A percentile compares a stretch with the other conserved stretches of the same genome.
Conservation (phyloP, 202 grass and related monocot genomes). For the Thinopyrum obtusiflorum region DNA sequence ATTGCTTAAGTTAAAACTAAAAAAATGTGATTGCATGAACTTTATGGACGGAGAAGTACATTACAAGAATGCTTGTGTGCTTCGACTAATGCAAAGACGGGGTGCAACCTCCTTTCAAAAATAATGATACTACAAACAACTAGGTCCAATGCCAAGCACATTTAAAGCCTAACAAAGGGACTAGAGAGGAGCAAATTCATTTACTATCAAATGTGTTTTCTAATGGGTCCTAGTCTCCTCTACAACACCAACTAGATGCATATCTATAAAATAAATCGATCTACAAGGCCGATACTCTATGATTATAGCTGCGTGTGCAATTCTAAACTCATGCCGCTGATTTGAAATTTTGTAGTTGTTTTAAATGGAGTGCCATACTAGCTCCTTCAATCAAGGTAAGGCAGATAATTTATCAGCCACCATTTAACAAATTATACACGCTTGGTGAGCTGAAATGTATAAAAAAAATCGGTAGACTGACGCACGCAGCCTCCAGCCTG, state of each 20-base stretch:
- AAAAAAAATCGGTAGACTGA: not conserved
- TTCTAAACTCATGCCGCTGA: not conserved
- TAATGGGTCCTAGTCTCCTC: not conserved
- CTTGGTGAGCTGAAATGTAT: conserved; percentile 2
- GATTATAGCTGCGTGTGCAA: not conserved
- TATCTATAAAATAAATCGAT: not conserved
- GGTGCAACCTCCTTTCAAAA: too few relatives aligned
- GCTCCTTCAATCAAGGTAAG: conserved; percentile 9
- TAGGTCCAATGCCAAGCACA: not conserved
- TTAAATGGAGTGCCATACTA: not conserved
- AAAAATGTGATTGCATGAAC: too few relatives aligned
- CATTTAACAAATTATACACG: conserved; percentile 23
- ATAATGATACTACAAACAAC: not conserved
- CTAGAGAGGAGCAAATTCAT: not conserved
- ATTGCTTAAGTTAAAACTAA: too few relatives aligned
- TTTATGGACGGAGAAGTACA: too few relatives aligned
- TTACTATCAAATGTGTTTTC: not conserved
- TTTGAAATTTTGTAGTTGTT: not conserved
- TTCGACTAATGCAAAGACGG: too few relatives aligned
- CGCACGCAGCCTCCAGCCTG: not conserved
- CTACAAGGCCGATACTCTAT: not conserved
- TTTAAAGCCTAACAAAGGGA: not conserved
- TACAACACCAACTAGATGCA: not conserved
- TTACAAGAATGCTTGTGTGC: too few relatives aligned
- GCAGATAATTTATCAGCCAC: not conserved